Evolutionary conservation across 306 rosid species (phyloP).

Genomic region (Citrullus mucosospermus): DNA sequence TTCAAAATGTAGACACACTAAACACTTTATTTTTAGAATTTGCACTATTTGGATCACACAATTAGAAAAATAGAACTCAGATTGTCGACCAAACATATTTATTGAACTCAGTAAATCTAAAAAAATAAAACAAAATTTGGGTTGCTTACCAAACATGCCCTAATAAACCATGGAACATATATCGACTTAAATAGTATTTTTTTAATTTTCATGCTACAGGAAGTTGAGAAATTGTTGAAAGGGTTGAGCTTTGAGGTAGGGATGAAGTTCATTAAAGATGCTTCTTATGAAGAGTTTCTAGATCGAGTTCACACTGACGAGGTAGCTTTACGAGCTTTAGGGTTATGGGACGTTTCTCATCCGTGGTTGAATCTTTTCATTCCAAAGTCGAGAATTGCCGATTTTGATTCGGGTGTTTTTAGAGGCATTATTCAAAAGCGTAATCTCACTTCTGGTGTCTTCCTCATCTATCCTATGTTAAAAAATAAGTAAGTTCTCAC

Average conservation of each 20-base stretch:
- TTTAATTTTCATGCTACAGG: constrained; percentile 9
- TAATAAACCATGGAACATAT: no score
- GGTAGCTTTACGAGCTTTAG: constrained; percentile 26
- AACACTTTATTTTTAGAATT: no score
- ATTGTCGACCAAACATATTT: no score
- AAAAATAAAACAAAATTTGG: no score
- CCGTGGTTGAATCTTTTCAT: constrained; percentile 83
- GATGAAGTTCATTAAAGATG: constrained; percentile 44
- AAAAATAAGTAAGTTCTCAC: constrained; percentile 31
- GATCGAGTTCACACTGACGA: constrained; percentile 50
- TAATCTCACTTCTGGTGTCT: constrained; percentile 32
- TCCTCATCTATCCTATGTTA: constrained; percentile 46
- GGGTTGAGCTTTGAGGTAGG: constrained; percentile 31
- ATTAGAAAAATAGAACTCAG: no score
- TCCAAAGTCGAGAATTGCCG: constrained; percentile 49
- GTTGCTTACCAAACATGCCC: no score
- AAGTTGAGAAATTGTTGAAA: constrained; percentile 13
- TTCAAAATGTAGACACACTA: no score
- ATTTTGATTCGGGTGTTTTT: constrained; percentile 50
- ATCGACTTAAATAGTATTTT: no score
- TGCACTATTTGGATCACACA: no score
- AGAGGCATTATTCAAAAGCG: constrained; percentile 44
- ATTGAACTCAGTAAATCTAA: no score
- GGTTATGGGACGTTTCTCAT: constrained; percentile 72
- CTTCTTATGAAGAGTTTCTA: constrained; percentile 41